Percentiles rank a stretch among this genome's conserved stretches.
phyloP scores from a whole-genome alignment of 2,329 filamentous ascomycete genomes.

The Laburnicola sp. region DNA sequence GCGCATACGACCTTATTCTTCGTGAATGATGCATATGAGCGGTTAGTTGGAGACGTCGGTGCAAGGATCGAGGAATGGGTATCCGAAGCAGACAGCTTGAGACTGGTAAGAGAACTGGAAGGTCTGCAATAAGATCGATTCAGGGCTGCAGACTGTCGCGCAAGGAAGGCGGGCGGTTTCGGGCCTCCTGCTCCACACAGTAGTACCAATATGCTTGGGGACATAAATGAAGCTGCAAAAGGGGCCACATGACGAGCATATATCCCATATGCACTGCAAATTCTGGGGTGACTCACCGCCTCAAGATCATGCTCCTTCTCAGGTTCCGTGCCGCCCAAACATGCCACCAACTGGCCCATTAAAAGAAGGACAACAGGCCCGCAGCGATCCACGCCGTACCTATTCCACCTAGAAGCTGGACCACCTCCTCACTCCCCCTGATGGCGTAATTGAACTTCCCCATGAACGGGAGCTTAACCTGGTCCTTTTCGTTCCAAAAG shows the following conservation, averaged over 20 bases:
- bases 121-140: constrained; percentile 14
- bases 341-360: too few species aligned
- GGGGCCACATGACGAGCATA: too few species aligned
- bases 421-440: constrained; percentile 34
- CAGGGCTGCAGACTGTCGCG: too few species aligned
- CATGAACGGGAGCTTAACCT: constrained; percentile 41
- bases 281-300: too few species aligned
- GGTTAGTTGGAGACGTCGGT: constrained; percentile 74
- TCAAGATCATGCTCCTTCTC: too few species aligned
- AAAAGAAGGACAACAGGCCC: constrained; percentile 21
- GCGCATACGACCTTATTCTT: constrained; percentile 85
- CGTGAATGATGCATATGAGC: constrained; percentile 71
- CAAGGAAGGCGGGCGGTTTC: too few species aligned
- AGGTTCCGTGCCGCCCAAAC: too few species aligned
- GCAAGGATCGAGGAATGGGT: constrained; percentile 71
- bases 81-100: constrained; percentile 57
- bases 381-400: constrained; percentile 26
- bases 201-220: too few species aligned
- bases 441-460: constrained; percentile 45
- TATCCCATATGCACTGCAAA: too few species aligned
- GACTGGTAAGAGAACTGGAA: constrained; percentile 33
- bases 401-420: constrained; percentile 24
- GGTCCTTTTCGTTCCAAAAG: constrained; percentile 40
- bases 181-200: too few species aligned
- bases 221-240: too few species aligned